These are phyloP conservation scores for Candida vaughaniae DNA, from an alignment of 805 yeast species.

Conservation along the genomic window DNA sequence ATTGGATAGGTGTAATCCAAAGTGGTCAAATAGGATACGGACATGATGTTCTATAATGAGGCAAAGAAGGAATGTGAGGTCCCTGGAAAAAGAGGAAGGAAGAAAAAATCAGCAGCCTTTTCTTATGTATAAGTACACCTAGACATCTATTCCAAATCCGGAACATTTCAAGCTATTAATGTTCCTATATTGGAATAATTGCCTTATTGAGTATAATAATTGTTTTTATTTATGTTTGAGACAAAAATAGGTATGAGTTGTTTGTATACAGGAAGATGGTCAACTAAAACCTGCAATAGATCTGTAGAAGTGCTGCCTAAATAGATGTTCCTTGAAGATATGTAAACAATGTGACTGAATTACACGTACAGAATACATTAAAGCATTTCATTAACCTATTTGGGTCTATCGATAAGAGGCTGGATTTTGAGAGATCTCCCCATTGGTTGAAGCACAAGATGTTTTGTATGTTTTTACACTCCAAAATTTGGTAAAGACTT, in stretches of 20 bases:
- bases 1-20: slow-evolving; percentile 15
- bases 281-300: neutral
- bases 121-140: no score
- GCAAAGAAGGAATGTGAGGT: neutral
- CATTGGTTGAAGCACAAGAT: no score
- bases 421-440: no score
- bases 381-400: no score
- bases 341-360: no score
- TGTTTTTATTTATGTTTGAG: slow-evolving; percentile 13
- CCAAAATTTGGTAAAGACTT: no score
- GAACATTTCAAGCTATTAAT: no score
- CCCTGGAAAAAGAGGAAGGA: neutral
- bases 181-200: no score
- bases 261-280: neutral
- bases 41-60: neutral
- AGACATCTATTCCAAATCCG: no score
- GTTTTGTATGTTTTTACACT: no score
- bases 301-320: neutral
- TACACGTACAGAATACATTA: no score
- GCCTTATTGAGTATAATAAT: slow-evolving; percentile 14
- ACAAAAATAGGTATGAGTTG: neutral
- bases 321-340: neutral
- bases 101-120: neutral
- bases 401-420: no score
- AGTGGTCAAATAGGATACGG: slow-evolving; percentile 9